Evolutionary conservation across 495 filamentous ascomycete species (phyloP).

Genomic region (Halenospora varia): DNA sequence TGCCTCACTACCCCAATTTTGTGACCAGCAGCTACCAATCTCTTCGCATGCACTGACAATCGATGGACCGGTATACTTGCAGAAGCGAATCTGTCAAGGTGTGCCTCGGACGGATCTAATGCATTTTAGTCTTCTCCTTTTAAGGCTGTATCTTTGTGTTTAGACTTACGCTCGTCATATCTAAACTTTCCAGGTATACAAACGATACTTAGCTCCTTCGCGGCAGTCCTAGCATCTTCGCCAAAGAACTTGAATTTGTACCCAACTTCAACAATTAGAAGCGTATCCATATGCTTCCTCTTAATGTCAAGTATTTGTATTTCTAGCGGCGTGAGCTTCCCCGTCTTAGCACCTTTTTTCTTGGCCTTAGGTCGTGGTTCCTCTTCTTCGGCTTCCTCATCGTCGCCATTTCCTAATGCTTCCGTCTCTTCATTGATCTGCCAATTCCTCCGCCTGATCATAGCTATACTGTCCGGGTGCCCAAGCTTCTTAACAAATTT

Average conservation of each 20-base stretch:
- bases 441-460: conserved; percentile 55
- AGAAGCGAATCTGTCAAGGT: conserved; percentile 88
- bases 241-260: conserved; percentile 99
- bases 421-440: conserved; percentile 47
- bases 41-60: conserved; percentile 90
- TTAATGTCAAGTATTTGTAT: conserved; percentile 93
- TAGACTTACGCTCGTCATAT: conserved; percentile 76
- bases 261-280: conserved; percentile 89
- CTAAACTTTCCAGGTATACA: conserved; percentile 95
- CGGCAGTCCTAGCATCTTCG: conserved; percentile 88
- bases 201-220: conserved; percentile 89
- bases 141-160: no score
- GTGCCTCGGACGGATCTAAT: conserved; percentile 86
- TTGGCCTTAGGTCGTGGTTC: conserved; percentile 40
- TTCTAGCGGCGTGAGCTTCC: conserved; percentile 93
- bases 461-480: conserved; percentile 71
- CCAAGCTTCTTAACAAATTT: conserved; percentile 90
- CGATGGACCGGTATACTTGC: conserved; percentile 93
- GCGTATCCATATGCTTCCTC: conserved; percentile 79
- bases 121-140: no score
- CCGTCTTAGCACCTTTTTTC: conserved; percentile 69
- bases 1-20: conserved; percentile 97
- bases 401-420: conserved; percentile 38
- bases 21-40: conserved; percentile 84
- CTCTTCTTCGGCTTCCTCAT: conserved; percentile 52